These are phyloP conservation scores for Casuarina cunninghamiana DNA, from an alignment of 306 rosid species.

Conservation along the genomic window DNA sequence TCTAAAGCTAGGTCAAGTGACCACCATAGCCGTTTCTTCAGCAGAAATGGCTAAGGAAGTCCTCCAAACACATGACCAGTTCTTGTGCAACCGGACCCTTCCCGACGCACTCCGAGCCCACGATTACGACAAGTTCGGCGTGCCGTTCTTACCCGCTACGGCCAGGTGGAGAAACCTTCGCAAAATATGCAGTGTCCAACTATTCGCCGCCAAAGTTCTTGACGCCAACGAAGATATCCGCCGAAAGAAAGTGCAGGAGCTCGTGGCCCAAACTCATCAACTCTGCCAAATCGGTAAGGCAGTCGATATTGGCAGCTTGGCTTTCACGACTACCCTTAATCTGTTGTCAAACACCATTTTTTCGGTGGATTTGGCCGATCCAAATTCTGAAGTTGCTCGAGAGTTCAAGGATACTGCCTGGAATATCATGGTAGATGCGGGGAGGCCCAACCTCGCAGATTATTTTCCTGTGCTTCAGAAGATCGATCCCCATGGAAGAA, in stretches of 20 bases:
- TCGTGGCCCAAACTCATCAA: slow-evolving; percentile 11
- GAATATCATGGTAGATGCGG: slow-evolving; percentile 31
- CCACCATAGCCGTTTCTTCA: slow-evolving; percentile 47
- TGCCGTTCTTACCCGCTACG: slow-evolving; percentile 38
- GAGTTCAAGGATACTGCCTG: slow-evolving; percentile 35
- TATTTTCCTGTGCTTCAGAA: slow-evolving; percentile 38
- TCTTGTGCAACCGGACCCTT: slow-evolving; percentile 35
- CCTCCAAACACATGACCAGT: slow-evolving; percentile 49
- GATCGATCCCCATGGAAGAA: slow-evolving; percentile 45
- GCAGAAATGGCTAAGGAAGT: slow-evolving; percentile 35
- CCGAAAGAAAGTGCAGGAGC: slow-evolving; percentile 26
- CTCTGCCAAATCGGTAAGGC: slow-evolving; percentile 24
- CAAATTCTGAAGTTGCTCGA: slow-evolving; percentile 19
- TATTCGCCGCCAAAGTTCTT: slow-evolving; percentile 43
- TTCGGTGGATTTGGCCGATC: slow-evolving; percentile 38
- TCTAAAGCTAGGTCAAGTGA: slow-evolving; percentile 48
- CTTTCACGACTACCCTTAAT: slow-evolving; percentile 40
- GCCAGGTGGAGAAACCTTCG: slow-evolving; percentile 44
- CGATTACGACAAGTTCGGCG: slow-evolving; percentile 25
- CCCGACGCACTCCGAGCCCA: slow-evolving; percentile 27
- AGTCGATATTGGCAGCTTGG: slow-evolving; percentile 43
- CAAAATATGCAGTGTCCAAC: slow-evolving; percentile 28
- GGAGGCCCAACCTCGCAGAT: slow-evolving; percentile 46
- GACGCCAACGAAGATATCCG: slow-evolving; percentile 26
- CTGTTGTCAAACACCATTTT: slow-evolving; percentile 46